A percentile compares a stretch with the other conserved stretches of the same genome.
phyloP scores from a whole-genome alignment of 2,329 filamentous ascomycete species.

The Xylariales sp. region DNA sequence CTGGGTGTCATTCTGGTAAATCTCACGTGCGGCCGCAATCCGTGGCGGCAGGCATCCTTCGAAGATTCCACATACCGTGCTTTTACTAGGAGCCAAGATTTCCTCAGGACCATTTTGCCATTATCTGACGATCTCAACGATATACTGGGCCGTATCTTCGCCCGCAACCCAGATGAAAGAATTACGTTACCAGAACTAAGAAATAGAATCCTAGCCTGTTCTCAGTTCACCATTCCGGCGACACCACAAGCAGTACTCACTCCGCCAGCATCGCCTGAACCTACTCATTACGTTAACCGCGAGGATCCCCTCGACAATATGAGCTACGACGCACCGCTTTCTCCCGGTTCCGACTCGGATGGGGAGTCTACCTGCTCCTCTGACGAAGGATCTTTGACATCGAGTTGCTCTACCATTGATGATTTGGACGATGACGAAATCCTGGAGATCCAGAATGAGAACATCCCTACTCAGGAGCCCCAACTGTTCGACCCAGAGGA shows the following conservation, averaged over 20 bases:
- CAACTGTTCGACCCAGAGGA: conserved; percentile 61
- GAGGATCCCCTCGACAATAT: conserved; percentile 61
- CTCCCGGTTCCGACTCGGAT: conserved; percentile 60
- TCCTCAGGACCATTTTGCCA: conserved; percentile 92
- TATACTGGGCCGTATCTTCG: conserved; percentile 89
- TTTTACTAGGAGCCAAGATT: conserved; percentile 85
- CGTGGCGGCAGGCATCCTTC: conserved; percentile 95
- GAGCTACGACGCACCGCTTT: conserved; percentile 59
- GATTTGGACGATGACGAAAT: conserved; percentile 61
- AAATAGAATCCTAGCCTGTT: conserved; percentile 79
- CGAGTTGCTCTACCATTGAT: conserved; percentile 64
- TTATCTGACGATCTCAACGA: conserved; percentile 89
- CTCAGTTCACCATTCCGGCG: conserved; percentile 72
- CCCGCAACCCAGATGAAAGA: conserved; percentile 83
- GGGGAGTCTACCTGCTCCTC: conserved; percentile 60
- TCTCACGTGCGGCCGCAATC: conserved; percentile 96
- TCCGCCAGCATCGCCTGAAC: conserved; percentile 58
- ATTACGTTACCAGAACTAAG: conserved; percentile 85
- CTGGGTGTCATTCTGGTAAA: conserved; percentile 98
- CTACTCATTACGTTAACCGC: conserved; percentile 59
- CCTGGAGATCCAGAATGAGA: conserved; percentile 58
- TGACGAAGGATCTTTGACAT: conserved; percentile 67
- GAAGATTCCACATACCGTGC: conserved; percentile 96
- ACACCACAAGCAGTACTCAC: conserved; percentile 52
- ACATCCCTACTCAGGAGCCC: conserved; percentile 55